These are phyloP conservation scores for Isabelozyma rhagii DNA, from an alignment of 805 yeast genomes.

Conservation along the genomic window DNA sequence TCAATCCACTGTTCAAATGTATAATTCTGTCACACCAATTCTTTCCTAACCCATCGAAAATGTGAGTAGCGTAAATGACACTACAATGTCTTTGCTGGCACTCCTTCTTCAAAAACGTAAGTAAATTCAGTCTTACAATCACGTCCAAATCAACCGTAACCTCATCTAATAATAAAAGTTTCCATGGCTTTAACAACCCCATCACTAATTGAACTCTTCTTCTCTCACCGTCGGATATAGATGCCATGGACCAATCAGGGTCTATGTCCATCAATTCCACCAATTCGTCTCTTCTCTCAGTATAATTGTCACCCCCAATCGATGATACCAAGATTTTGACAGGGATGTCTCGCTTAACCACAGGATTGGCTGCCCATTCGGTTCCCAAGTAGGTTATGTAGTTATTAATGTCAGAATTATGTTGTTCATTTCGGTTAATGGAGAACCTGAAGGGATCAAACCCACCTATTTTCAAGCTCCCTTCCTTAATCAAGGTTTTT, in stretches of 20 bases:
- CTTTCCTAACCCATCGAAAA: constrained; percentile 86
- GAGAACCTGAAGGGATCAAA: constrained; percentile 76
- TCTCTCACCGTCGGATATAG: constrained; percentile 91
- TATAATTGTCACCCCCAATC: constrained; percentile 65
- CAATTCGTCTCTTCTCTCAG: constrained; percentile 74
- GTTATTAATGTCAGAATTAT: constrained; percentile 42
- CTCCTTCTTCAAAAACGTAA: constrained; percentile 71
- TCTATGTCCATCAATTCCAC: constrained; percentile 81
- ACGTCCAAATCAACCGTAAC: constrained; percentile 97
- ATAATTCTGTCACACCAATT: constrained; percentile 81
- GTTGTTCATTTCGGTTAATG: constrained; percentile 44
- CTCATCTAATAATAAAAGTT: constrained; percentile 82
- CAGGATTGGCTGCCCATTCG: constrained; percentile 93
- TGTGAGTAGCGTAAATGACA: constrained; percentile 92
- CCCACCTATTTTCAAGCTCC: constrained; percentile 72
- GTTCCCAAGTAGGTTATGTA: constrained; percentile 85
- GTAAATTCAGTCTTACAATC: constrained; percentile 72
- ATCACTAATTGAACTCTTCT: constrained; percentile 90
- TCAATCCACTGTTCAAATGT: constrained; percentile 71
- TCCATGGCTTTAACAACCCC: constrained; percentile 94
- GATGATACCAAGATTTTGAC: constrained; percentile 75
- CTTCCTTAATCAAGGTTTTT: constrained; percentile 76
- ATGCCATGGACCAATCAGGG: constrained; percentile 87
- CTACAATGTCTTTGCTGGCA: constrained; percentile 67
- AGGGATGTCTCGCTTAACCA: constrained; percentile 87